phyloP scores from a whole-genome alignment of 441 rosid genomes.

The Jatropha podagrica region DNA sequence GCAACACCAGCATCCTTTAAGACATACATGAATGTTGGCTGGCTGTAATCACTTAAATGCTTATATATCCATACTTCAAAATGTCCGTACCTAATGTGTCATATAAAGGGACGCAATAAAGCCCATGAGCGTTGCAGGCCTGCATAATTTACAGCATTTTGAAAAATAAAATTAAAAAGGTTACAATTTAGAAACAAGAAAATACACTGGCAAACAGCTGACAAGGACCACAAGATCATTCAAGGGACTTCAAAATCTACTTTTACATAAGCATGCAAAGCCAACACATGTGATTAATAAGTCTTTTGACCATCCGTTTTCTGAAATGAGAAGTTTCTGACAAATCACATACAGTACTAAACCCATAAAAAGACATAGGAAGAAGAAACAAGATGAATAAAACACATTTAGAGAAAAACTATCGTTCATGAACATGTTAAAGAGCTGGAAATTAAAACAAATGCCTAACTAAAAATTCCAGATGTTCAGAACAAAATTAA shows the following conservation, averaged over 20 bases:
- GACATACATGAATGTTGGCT: not conserved
- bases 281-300: too few species aligned
- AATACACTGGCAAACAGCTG: not conserved
- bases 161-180: not conserved
- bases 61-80: not conserved
- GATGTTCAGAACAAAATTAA: too few species aligned
- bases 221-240: too few species aligned
- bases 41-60: not conserved
- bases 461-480: not conserved
- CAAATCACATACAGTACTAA: too few species aligned
- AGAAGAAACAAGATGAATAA: not conserved
- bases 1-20: not conserved
- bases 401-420: not conserved
- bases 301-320: too few species aligned
- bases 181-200: slow-evolving; percentile 1
- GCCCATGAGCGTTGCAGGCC: slow-evolving; percentile 98
- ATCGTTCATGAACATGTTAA: not conserved
- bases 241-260: too few species aligned
- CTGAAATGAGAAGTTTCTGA: too few species aligned
- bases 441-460: not conserved
- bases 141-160: slow-evolving; percentile 39
- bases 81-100: slow-evolving; percentile 82
- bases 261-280: too few species aligned
- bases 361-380: too few species aligned
- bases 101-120: slow-evolving; percentile 89